Percentiles rank a stretch among this genome's conserved stretches.
Evolutionary conservation across 176 grass and related monocot species (phyloP).

Genomic region (Calamus simplicifolius): DNA sequence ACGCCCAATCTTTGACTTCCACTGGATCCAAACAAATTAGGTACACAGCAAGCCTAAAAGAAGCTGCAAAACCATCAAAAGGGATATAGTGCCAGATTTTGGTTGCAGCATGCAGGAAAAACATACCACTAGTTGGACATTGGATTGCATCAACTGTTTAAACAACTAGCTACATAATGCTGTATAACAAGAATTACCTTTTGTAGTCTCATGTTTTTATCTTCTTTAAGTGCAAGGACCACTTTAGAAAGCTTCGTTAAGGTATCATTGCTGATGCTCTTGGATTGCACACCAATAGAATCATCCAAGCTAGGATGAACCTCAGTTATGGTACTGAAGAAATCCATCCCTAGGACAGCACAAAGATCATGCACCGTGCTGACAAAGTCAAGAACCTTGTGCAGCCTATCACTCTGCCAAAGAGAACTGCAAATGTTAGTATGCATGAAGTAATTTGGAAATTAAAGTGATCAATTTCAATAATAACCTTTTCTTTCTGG

Average conservation of each 20-base stretch:
- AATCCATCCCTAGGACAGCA: conserved; percentile 78
- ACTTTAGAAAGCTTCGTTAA: conserved; percentile 68
- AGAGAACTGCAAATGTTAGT: neutral
- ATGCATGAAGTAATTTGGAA: neutral
- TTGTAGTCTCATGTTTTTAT: conserved; percentile 58
- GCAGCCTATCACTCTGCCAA: conserved; percentile 72
- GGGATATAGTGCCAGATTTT: no score
- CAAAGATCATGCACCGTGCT: conserved; percentile 81
- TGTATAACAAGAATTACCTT: conserved; percentile 44
- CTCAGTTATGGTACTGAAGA: conserved; percentile 66
- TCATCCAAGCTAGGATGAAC: conserved; percentile 82
- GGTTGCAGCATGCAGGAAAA: no score
- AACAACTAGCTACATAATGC: neutral
- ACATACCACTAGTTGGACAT: no score
- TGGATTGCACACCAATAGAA: conserved; percentile 53
- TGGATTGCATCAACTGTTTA: no score
- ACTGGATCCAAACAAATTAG: no score
- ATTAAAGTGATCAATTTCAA: conserved; percentile 10
- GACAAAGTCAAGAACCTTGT: conserved; percentile 73
- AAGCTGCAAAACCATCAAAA: no score
- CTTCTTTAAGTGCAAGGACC: conserved; percentile 58
- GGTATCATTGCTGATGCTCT: conserved; percentile 86
- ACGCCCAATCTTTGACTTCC: no score
- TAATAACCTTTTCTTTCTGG: conserved; percentile 84
- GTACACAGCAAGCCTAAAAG: no score